Evolutionary conservation across 345 rosid species (phyloP), one percentile per base, ranked within the genome.

Genomic region (Turritis glabra): DNA sequence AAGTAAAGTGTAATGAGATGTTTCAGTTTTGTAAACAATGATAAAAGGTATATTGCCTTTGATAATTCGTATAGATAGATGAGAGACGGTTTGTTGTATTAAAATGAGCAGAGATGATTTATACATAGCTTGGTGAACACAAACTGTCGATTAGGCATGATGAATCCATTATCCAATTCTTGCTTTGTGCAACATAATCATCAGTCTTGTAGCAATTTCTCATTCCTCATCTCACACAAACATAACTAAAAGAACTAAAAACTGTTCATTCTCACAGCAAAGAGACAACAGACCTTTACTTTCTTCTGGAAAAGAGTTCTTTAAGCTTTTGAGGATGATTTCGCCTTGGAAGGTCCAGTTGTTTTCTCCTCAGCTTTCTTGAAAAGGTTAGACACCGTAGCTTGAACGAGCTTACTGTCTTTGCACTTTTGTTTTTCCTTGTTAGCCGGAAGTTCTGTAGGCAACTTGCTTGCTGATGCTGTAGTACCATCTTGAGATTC

Each of bases 311-410:
- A 21, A 22, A 17, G 19, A 33, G 22, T 19, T n/a, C 2, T 46
- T 58, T 54, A 57, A 7, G 44, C 55, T 51, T 71, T 77, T 40
- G 62, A 58, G 32, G 72, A 57, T 46, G 73, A 58, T 50, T 48
- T 71, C 30, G 32, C 12, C 76, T 71, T 77, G 37, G 76, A 77
- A 29, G 67, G 47, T 7, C 72, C 72, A 64, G 61, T 67, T 64
- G 67, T 64, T 77, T 87, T 89, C 71, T 87, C 68, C 59, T 82
- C 92, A 41, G 75, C 91, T 78, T 84, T 94, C 76, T 86, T 90
- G 79, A 91, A 90, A 57, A 94, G 67, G 35, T 91, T 84, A 51
- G 95, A 79, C 73, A 94, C 83, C 3, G 93, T 86, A 21, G 93
- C 70, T 82, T 94, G 97, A 77, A 91, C 89, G 47, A 94, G 89